Conservation (phyloP, 202 grass and related monocot genomes). For the Bolboschoenoplectus hybrid region DNA sequence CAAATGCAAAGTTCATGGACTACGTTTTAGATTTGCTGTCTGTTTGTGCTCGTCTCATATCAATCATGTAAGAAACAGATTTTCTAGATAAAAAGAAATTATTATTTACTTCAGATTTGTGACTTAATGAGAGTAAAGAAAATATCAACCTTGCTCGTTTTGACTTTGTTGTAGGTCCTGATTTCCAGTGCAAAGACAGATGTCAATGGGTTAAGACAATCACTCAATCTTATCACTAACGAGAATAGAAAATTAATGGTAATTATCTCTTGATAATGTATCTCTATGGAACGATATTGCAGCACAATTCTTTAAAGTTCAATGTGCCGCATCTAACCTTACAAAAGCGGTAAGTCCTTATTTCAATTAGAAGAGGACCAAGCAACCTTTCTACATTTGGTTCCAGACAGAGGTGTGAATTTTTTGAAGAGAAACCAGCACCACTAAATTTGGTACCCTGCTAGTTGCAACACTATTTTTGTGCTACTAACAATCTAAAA, state of each 20-base stretch:
- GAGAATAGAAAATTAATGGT: constrained; percentile 56
- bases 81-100: neutral
- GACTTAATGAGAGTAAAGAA: neutral
- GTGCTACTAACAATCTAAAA: neutral
- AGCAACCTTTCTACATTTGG: neutral
- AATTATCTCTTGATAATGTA: constrained; percentile 34
- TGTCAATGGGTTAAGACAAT: constrained; percentile 51
- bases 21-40: neutral
- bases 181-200: constrained; percentile 46
- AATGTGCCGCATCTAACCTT: neutral
- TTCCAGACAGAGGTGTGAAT: neutral
- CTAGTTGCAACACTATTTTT: neutral
- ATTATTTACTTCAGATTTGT: neutral
- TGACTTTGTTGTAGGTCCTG: constrained; percentile 39
- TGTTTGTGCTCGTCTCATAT: neutral
- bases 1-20: neutral
- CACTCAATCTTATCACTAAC: constrained; percentile 55
- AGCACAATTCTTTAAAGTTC: neutral
- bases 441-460: neutral
- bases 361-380: neutral
- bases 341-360: neutral
- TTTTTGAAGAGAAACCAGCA: neutral
- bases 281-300: neutral
- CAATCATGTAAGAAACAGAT: neutral
- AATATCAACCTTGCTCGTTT: constrained; percentile 9